Evolutionary conservation across 1,139 yeast species (phyloP).

Genomic region (Geotrichum citri-aurantii): DNA sequence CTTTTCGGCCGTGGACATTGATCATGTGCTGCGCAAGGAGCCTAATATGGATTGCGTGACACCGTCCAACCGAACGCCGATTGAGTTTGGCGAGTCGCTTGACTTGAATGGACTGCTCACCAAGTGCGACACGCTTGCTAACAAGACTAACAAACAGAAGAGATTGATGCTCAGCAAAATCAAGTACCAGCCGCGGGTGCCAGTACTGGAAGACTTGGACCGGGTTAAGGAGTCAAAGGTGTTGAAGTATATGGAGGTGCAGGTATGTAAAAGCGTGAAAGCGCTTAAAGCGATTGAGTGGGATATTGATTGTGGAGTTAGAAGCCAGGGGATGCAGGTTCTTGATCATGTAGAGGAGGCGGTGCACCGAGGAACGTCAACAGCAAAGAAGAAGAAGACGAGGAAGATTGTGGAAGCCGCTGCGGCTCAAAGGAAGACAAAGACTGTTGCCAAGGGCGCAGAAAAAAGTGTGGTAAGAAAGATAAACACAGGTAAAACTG

Average conservation of each 20-base stretch:
- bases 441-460: not conserved
- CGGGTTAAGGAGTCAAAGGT: not conserved
- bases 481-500: not conserved
- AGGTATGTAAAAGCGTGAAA: not conserved
- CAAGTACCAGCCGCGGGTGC: not conserved
- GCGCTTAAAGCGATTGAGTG: not conserved
- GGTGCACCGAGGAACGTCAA: not conserved
- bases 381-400: not conserved
- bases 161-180: not conserved
- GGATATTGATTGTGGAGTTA: not conserved
- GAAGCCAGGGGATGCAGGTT: not conserved
- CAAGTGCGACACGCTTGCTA: conserved; percentile 25
- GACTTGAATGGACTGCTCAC: conserved; percentile 52
- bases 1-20: conserved; percentile 90
- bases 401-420: not conserved
- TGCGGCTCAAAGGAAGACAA: not conserved
- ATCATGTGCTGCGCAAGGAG: conserved; percentile 80
- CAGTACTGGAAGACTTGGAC: not conserved
- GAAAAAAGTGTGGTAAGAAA: not conserved
- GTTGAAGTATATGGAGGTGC: not conserved
- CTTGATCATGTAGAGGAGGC: not conserved
- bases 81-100: conserved; percentile 73
- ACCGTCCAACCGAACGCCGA: conserved; percentile 71
- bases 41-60: conserved; percentile 85
- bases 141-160: not conserved